phyloP scores from a whole-genome alignment of 345 rosid species.

The Eutrema japonicum region DNA sequence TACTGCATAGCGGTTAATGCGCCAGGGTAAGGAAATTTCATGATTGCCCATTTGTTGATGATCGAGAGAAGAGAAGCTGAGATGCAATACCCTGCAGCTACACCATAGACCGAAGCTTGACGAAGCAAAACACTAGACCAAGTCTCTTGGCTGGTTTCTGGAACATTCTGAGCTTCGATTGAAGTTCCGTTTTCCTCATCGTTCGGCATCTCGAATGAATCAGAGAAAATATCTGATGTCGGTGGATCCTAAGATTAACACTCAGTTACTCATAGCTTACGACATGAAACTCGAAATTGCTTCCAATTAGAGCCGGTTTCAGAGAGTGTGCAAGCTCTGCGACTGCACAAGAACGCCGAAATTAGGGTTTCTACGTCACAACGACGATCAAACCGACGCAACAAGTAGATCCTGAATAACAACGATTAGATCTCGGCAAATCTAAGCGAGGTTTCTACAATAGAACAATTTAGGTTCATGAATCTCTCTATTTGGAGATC shows the following conservation, averaged over 20 bases:
- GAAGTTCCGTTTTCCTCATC: constrained; percentile 55
- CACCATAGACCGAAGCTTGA: constrained; percentile 71
- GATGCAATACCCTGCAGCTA: constrained; percentile 89
- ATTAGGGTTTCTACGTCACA: constrained; percentile 12
- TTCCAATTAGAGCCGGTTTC: background rate
- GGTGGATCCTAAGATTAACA: constrained; percentile 23
- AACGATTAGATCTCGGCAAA: background rate
- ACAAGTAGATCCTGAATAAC: background rate
- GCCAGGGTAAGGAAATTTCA: constrained; percentile 96
- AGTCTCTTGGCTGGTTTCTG: constrained; percentile 38
- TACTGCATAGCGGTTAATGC: constrained; percentile 94
- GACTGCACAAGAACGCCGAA: background rate
- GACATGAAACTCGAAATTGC: background rate
- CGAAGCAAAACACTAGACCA: constrained; percentile 56
- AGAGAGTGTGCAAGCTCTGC: background rate
- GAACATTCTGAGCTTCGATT: constrained; percentile 36
- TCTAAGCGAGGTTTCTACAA: background rate
- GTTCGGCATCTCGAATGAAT: constrained; percentile 47
- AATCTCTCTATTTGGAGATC: background rate
- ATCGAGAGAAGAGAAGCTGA: constrained; percentile 95
- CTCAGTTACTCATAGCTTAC: background rate
- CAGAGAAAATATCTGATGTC: background rate
- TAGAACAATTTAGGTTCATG: background rate
- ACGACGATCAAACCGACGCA: background rate
- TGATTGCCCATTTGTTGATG: constrained; percentile 97